A percentile compares a stretch with the other conserved stretches of the same genome.
phyloP scores from a whole-genome alignment of 2,329 filamentous ascomycete species.

The Colletotrichum lini region DNA sequence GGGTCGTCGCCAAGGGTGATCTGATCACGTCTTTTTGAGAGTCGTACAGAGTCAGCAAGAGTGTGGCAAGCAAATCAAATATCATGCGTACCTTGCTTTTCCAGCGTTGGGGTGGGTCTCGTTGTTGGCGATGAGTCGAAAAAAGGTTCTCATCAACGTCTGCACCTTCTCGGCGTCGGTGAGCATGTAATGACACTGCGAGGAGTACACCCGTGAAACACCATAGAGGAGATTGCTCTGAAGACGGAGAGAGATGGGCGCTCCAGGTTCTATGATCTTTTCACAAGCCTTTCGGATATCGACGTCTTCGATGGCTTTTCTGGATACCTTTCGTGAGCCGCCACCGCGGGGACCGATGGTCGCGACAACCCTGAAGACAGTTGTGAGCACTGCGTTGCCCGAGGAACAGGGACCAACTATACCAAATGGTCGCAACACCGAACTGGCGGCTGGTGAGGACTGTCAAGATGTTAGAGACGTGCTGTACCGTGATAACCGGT shows the following conservation, averaged over 20 bases:
- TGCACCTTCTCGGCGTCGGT: slow-evolving; percentile 83
- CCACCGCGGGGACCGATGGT: slow-evolving; percentile 82
- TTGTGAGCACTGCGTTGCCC: not conserved
- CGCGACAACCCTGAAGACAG: slow-evolving; percentile 82
- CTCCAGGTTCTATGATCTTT: slow-evolving; percentile 85
- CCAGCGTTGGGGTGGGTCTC: slow-evolving; percentile 79
- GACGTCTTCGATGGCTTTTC: slow-evolving; percentile 90
- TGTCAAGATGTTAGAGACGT: slow-evolving; percentile 53
- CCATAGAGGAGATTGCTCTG: slow-evolving; percentile 92
- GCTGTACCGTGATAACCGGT: not conserved
- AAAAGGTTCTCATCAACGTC: slow-evolving; percentile 78
- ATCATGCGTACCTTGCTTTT: slow-evolving; percentile 74
- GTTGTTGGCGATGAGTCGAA: slow-evolving; percentile 69
- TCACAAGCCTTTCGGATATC: slow-evolving; percentile 88
- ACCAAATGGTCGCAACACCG: slow-evolving; percentile 97
- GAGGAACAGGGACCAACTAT: slow-evolving; percentile 48
- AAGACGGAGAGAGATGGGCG: slow-evolving; percentile 89
- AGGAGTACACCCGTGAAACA: slow-evolving; percentile 85
- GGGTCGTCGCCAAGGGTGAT: slow-evolving; percentile 88
- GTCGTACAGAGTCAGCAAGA: slow-evolving; percentile 69
- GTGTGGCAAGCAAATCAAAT: slow-evolving; percentile 61
- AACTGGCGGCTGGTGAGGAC: slow-evolving; percentile 89
- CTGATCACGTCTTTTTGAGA: slow-evolving; percentile 74
- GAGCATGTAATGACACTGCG: slow-evolving; percentile 90
- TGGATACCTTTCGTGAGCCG: slow-evolving; percentile 79